A percentile compares a stretch with the other conserved stretches of the same genome.
These are phyloP conservation scores for Sugiyamaella japonica DNA, from an alignment of 1,139 yeast genomes.

Conservation along the genomic window DNA sequence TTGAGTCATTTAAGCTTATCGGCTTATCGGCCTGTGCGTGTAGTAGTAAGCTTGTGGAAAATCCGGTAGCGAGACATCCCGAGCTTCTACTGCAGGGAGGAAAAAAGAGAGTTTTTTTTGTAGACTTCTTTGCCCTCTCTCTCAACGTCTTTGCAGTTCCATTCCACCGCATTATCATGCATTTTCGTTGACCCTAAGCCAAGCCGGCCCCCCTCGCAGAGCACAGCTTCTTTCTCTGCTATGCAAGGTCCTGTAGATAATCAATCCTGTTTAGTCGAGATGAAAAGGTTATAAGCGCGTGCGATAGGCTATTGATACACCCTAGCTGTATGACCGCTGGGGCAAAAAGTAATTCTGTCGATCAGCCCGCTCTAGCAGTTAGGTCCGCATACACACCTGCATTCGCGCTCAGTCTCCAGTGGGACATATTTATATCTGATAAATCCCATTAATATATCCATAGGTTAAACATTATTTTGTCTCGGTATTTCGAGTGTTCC, in stretches of 20 bases:
- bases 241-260: neutral
- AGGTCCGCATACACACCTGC: neutral
- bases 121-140: neutral
- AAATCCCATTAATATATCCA: neutral
- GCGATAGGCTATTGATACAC: neutral
- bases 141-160: neutral
- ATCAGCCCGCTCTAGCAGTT: neutral
- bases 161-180: neutral
- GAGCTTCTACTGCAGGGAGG: too few relatives aligned
- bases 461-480: neutral
- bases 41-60: neutral
- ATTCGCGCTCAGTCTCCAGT: neutral
- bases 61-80: neutral
- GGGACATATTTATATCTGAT: neutral
- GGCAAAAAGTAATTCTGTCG: neutral
- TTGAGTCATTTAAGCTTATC: too few relatives aligned
- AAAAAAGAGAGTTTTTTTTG: too few relatives aligned
- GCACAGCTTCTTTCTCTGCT: neutral
- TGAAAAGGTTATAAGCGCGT: neutral
- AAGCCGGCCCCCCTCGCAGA: too few relatives aligned
- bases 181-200: neutral
- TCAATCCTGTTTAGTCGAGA: neutral
- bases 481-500: neutral
- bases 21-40: too few relatives aligned
- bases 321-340: neutral